Evolutionary conservation across 2,329 filamentous ascomycete species (phyloP).

Genomic region (Penicillium digitatum): DNA sequence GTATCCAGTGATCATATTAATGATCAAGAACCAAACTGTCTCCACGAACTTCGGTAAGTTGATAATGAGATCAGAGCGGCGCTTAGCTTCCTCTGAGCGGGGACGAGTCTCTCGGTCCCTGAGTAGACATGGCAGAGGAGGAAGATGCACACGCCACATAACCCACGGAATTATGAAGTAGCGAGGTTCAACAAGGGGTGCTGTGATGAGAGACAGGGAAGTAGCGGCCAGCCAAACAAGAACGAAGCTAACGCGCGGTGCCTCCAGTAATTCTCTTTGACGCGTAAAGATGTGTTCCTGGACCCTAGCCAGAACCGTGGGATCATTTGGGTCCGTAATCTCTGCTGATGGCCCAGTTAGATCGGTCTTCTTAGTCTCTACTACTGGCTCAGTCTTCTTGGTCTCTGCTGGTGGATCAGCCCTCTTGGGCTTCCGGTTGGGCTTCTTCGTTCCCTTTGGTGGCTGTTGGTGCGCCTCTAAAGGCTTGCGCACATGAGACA

Average conservation of each 20-base stretch:
- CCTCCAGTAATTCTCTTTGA: conserved; percentile 27
- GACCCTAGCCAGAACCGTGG: conserved; percentile 29
- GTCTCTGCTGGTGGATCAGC: conserved; percentile 6
- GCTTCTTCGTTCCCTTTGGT: conserved; percentile 22
- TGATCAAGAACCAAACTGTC: conserved; percentile 53
- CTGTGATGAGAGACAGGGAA: conserved; percentile 73
- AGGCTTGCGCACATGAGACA: background rate
- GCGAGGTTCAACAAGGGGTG: conserved; percentile 87
- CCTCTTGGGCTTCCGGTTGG: conserved; percentile 20
- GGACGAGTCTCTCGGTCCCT: conserved; percentile 28
- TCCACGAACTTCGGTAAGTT: conserved; percentile 45
- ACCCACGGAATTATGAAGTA: conserved; percentile 97
- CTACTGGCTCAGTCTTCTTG: background rate
- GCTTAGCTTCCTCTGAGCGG: conserved; percentile 21
- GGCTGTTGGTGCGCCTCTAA: conserved; percentile 10
- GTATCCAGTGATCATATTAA: conserved; percentile 53
- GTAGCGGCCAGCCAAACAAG: conserved; percentile 66
- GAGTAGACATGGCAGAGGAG: conserved; percentile 41
- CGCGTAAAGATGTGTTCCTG: conserved; percentile 31
- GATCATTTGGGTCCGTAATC: conserved; percentile 20
- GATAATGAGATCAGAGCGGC: conserved; percentile 25
- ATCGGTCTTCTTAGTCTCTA: background rate
- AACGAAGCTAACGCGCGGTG: conserved; percentile 50
- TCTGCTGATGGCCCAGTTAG: background rate
- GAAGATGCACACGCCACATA: conserved; percentile 80